Percentiles rank a stretch among this genome's conserved stretches.
These are phyloP conservation scores for Phoma sp. DNA, from an alignment of 2,329 filamentous ascomycete genomes.

Conservation along the genomic window DNA sequence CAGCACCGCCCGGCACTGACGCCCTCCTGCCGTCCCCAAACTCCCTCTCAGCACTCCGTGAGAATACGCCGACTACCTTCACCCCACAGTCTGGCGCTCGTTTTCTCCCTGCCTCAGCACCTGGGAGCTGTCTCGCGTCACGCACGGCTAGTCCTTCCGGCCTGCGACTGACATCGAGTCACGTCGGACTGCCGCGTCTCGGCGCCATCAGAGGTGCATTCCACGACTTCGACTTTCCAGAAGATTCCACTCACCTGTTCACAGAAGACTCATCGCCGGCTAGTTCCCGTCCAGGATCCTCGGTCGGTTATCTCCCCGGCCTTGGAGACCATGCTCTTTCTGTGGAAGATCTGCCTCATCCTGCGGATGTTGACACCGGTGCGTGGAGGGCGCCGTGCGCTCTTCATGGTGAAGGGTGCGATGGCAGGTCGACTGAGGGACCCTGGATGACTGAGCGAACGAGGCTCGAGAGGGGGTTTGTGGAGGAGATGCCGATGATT, in stretches of 20 bases:
- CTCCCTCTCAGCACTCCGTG: neutral
- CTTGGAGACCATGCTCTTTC: conserved; percentile 20
- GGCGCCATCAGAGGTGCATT: neutral
- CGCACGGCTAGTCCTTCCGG: conserved; percentile 19
- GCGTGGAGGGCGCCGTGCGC: conserved; percentile 16
- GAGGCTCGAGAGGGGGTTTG: conserved; percentile 18
- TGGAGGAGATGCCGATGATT: conserved; percentile 27
- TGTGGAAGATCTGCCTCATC: conserved; percentile 4
- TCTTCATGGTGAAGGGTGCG: conserved; percentile 30
- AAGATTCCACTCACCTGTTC: neutral
- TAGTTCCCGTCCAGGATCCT: conserved; percentile 2
- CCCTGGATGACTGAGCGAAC: conserved; percentile 21
- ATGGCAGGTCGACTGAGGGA: conserved; percentile 20
- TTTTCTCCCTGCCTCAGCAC: conserved; percentile 36
- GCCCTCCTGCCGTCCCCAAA: neutral
- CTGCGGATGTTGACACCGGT: neutral
- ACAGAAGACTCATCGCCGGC: neutral
- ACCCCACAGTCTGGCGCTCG: conserved; percentile 30
- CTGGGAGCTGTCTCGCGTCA: conserved; percentile 28
- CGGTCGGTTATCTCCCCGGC: neutral
- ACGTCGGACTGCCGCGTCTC: neutral
- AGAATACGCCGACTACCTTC: conserved; percentile 7
- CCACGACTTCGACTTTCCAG: neutral
- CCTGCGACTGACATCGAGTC: conserved; percentile 1
- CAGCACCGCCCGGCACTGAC: neutral